Conservation (phyloP, 257 asterid species). For the Solanum sitiens region DNA sequence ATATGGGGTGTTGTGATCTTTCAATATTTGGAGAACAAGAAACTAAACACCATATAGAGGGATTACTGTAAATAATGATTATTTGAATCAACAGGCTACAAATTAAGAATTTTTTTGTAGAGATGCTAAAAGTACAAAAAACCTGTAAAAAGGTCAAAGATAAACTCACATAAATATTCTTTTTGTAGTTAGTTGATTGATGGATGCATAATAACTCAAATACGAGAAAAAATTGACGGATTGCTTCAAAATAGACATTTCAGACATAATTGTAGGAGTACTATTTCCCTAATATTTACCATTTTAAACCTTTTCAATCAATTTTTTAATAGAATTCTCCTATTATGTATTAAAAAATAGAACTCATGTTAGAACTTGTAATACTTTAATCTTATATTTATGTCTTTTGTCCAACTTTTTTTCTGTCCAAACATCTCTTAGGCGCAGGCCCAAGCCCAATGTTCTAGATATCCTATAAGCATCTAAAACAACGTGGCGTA, state of each 20-base stretch:
- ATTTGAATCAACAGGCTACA: background rate
- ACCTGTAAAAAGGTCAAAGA: background rate
- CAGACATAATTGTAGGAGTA: background rate
- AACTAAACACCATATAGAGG: background rate
- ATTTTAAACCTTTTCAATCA: background rate
- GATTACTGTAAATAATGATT: background rate
- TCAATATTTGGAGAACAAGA: background rate
- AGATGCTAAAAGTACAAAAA: background rate
- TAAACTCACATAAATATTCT: background rate
- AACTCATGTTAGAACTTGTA: background rate
- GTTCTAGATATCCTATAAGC: background rate
- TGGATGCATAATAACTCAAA: background rate
- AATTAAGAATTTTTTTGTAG: background rate
- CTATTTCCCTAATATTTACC: background rate
- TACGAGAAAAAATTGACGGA: background rate
- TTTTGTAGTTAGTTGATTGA: background rate
- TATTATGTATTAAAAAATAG: background rate
- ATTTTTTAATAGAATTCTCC: background rate
- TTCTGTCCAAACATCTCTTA: background rate
- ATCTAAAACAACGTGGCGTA: background rate
- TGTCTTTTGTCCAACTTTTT: background rate
- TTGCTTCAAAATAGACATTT: background rate
- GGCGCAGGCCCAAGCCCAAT: background rate
- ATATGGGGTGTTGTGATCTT: background rate
- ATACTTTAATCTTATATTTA: background rate